phyloP scores from a whole-genome alignment of 441 rosid genomes.

The Pelargonium citronellum region DNA sequence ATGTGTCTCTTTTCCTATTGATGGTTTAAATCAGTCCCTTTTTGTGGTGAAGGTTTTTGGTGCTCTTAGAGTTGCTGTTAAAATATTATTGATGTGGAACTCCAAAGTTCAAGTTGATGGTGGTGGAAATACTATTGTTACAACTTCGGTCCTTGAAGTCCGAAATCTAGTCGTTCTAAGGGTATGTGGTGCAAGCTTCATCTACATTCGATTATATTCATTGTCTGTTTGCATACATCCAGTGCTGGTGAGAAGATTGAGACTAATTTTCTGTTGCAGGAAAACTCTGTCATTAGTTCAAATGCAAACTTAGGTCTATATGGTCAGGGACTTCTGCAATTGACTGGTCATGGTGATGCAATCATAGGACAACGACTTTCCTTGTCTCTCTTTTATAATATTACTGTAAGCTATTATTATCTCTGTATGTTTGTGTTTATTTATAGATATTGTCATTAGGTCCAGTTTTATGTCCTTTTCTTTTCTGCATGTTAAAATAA shows the following conservation, averaged over 20 bases:
- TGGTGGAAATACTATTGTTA: conserved; percentile 82
- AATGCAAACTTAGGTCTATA: conserved; percentile 81
- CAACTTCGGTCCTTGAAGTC: conserved; percentile 91
- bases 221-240: conserved; percentile 7
- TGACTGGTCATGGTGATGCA: conserved; percentile 87
- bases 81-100: conserved; percentile 98
- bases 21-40: conserved; percentile 21
- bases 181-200: conserved; percentile 44
- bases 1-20: neutral
- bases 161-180: conserved; percentile 90
- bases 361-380: conserved; percentile 93
- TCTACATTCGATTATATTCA: neutral
- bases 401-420: conserved; percentile 60
- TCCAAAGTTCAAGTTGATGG: conserved; percentile 90
- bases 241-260: conserved; percentile 14
- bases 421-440: conserved; percentile 7
- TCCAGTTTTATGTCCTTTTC: neutral
- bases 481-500: neutral
- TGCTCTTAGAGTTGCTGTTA: conserved; percentile 86
- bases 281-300: conserved; percentile 74
- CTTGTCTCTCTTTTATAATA: conserved; percentile 85
- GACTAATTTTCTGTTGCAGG: conserved; percentile 45
- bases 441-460: neutral
- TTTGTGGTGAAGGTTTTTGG: conserved; percentile 77
- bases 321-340: conserved; percentile 85